These are phyloP conservation scores for Toxoplasma gondii DNA, from an alignment of 169 alveolate species.

Conservation along the genomic window DNA sequence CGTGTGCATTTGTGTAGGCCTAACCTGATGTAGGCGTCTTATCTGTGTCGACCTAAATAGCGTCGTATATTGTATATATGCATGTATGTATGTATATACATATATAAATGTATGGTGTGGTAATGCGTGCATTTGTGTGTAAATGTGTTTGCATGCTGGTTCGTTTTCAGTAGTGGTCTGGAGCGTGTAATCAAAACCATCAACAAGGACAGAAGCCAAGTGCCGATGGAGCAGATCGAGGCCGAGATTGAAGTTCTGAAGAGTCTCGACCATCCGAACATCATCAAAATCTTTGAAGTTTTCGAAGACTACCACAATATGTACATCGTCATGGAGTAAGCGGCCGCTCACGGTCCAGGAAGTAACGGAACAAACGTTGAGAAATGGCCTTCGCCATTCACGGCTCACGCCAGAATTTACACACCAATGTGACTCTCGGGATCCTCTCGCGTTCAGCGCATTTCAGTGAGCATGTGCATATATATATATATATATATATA, in stretches of 20 bases:
- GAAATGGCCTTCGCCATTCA: neutral
- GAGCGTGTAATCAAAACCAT: constrained; percentile 73
- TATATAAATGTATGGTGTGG: too few relatives aligned
- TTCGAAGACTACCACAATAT: constrained; percentile 87
- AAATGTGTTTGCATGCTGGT: neutral
- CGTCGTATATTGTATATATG: too few relatives aligned
- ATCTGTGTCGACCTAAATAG: too few relatives aligned
- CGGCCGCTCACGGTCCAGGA: constrained; percentile 11
- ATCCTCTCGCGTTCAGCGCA: neutral
- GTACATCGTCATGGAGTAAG: constrained; percentile 88
- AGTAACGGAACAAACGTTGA: neutral
- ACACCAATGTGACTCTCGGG: too few relatives aligned
- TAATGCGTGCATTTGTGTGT: neutral
- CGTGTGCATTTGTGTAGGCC: too few relatives aligned
- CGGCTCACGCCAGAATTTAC: too few relatives aligned
- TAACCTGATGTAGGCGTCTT: too few relatives aligned
- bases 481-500: neutral
- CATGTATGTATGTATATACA: too few relatives aligned
- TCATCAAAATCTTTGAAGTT: constrained; percentile 87
- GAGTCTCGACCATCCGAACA: constrained; percentile 90
- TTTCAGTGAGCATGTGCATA: neutral
- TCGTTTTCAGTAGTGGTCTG: constrained; percentile 55
- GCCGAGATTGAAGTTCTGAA: constrained; percentile 79
- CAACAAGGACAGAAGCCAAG: constrained; percentile 69
- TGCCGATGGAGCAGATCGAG: constrained; percentile 71